Percentiles rank a stretch among this genome's conserved stretches.
These are phyloP conservation scores for Begonia fuchsioides DNA, from an alignment of 306 rosid species.

Conservation along the genomic window DNA sequence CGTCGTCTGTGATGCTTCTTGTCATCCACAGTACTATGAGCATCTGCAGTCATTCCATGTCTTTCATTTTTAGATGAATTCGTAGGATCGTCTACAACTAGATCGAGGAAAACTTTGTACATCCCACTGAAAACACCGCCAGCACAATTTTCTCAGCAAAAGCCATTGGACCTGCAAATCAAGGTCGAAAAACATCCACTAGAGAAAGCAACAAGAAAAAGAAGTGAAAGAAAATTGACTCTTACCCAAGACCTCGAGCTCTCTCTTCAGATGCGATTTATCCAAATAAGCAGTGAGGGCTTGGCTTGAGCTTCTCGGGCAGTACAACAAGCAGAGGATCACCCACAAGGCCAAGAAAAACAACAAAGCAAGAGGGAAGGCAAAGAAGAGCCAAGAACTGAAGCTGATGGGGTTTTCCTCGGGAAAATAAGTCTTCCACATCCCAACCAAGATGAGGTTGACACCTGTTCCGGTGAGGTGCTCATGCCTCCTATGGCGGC, in stretches of 20 bases:
- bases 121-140: slow-evolving; percentile 52
- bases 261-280: slow-evolving; percentile 50
- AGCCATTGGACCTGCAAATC: slow-evolving; percentile 55
- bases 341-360: slow-evolving; percentile 40
- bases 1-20: slow-evolving; percentile 75
- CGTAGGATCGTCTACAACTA: background rate
- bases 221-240: background rate
- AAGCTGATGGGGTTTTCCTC: slow-evolving; percentile 56
- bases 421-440: slow-evolving; percentile 69
- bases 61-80: background rate
- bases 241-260: slow-evolving; percentile 63
- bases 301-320: slow-evolving; percentile 26
- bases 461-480: slow-evolving; percentile 94
- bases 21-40: slow-evolving; percentile 83
- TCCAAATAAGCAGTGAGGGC: slow-evolving; percentile 49
- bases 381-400: slow-evolving; percentile 53
- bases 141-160: slow-evolving; percentile 87
- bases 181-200: background rate
- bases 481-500: slow-evolving; percentile 63
- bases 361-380: slow-evolving; percentile 47
- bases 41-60: slow-evolving; percentile 19
- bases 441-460: slow-evolving; percentile 59
- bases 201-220: background rate
- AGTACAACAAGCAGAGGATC: slow-evolving; percentile 43
- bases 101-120: background rate